Evolutionary conservation across 2,329 filamentous ascomycete genomes (phyloP).

Genomic region (Talaromyces sp.): DNA sequence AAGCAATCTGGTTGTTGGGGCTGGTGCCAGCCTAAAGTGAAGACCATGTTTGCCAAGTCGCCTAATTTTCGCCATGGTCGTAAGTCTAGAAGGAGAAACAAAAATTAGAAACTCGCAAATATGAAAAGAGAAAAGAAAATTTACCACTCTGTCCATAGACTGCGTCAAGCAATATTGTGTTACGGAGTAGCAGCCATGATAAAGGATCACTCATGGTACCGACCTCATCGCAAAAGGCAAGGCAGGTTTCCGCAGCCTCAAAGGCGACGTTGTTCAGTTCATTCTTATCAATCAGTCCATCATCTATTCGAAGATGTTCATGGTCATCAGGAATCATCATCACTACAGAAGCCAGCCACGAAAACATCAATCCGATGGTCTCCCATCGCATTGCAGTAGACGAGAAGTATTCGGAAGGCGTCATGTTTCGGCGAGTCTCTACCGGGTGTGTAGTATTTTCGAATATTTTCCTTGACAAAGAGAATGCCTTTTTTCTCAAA

Average conservation of each 20-base stretch:
- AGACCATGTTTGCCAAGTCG: slow-evolving; percentile 40
- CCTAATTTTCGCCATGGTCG: slow-evolving; percentile 41
- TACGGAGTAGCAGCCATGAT: slow-evolving; percentile 8
- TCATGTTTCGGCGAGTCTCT: background rate
- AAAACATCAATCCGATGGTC: slow-evolving; percentile 5
- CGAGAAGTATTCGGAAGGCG: slow-evolving; percentile 2
- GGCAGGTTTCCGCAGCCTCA: background rate
- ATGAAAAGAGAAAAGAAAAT: background rate
- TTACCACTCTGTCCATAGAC: background rate
- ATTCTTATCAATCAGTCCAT: background rate
- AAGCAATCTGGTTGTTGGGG: slow-evolving; percentile 18
- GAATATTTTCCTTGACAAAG: background rate
- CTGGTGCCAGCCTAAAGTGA: slow-evolving; percentile 41
- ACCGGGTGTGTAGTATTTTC: background rate
- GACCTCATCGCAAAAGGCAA: slow-evolving; percentile 1
- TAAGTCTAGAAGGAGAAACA: slow-evolving; percentile 28
- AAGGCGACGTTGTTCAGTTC: background rate
- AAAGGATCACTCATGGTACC: slow-evolving; percentile 3
- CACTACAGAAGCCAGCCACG: background rate
- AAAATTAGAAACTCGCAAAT: background rate
- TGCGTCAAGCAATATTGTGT: background rate
- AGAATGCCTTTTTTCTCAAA: background rate
- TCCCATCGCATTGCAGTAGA: slow-evolving; percentile 3
- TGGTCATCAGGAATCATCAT: slow-evolving; percentile 1
- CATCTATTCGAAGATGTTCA: background rate